Evolutionary conservation across 192 early-diverging fungal genomes (phyloP).

Genomic region (Geranomyces michiganensis): DNA sequence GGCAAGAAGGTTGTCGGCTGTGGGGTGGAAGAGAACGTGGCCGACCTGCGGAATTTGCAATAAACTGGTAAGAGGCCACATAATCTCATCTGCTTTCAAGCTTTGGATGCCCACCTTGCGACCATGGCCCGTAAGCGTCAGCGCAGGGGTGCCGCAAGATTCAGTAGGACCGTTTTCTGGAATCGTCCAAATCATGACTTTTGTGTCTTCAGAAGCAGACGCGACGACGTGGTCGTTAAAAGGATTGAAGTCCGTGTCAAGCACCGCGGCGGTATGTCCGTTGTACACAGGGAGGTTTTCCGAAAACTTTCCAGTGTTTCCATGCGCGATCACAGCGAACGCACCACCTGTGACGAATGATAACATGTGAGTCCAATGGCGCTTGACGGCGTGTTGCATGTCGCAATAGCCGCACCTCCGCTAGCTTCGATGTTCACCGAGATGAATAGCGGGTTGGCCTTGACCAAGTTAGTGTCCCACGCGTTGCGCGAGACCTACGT

Average conservation of each 20-base stretch:
- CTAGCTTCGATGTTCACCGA: conserved; percentile 61
- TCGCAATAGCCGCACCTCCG: conserved; percentile 46
- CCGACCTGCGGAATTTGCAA: conserved; percentile 71
- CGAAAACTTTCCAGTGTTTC: conserved; percentile 82
- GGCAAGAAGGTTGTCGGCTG: conserved; percentile 90
- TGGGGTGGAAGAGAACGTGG: conserved; percentile 97
- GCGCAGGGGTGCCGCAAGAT: conserved; percentile 75
- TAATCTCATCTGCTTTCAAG: background rate
- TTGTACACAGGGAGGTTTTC: conserved; percentile 88
- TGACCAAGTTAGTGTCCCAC: conserved; percentile 98
- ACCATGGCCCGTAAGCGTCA: conserved; percentile 82
- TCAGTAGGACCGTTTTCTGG: conserved; percentile 76
- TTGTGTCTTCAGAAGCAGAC: conserved; percentile 57
- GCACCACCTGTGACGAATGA: conserved; percentile 72
- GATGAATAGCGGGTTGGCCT: conserved; percentile 85
- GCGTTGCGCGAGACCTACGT: conserved; percentile 79
- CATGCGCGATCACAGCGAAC: conserved; percentile 91
- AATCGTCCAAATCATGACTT: conserved; percentile 92
- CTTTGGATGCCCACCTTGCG: conserved; percentile 50
- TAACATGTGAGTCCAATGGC: background rate
- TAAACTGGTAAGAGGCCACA: background rate
- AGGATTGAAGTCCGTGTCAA: conserved; percentile 97
- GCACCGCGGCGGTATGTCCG: conserved; percentile 90
- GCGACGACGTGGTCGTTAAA: conserved; percentile 98
- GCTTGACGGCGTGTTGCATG: too few species aligned